Evolutionary conservation across 1,284 basidiomycete genomes (phyloP).

Genomic region (Melanopsichium pennsylvanicum): DNA sequence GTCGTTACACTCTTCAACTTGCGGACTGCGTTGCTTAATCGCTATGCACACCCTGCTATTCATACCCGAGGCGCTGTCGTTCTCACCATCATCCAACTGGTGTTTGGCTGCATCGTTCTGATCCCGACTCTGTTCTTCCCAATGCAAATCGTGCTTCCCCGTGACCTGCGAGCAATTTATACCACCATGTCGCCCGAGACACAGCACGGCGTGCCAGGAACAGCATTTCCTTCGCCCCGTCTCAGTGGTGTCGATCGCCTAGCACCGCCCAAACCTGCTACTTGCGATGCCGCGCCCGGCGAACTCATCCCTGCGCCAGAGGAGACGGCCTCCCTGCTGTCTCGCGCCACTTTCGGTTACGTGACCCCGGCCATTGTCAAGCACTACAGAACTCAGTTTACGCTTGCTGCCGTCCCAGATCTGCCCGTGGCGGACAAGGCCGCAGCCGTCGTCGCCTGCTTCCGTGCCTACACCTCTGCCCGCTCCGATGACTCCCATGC

Average conservation of each 20-base stretch:
- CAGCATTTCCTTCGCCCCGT: conserved; percentile 58
- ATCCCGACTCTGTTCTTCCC: conserved; percentile 56
- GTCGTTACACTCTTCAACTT: conserved; percentile 54
- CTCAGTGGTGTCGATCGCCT: conserved; percentile 13
- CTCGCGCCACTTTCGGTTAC: conserved; percentile 59
- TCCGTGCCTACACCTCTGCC: conserved; percentile 51
- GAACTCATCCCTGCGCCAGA: conserved; percentile 58
- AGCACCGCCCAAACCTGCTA: not conserved
- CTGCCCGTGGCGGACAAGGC: conserved; percentile 70
- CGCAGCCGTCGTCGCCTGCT: conserved; percentile 63
- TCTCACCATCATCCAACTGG: conserved; percentile 38
- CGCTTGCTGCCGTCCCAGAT: conserved; percentile 68
- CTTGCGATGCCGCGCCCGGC: conserved; percentile 5
- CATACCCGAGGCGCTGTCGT: conserved; percentile 22
- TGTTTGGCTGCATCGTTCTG: conserved; percentile 33
- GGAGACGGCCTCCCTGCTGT: conserved; percentile 56
- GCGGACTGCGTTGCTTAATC: conserved; percentile 47
- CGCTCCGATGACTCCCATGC: conserved; percentile 7
- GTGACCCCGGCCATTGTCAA: conserved; percentile 66
- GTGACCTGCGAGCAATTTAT: conserved; percentile 56
- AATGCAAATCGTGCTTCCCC: conserved; percentile 43
- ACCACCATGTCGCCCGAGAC: conserved; percentile 56
- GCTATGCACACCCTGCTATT: conserved; percentile 14
- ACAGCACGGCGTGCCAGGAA: conserved; percentile 49
- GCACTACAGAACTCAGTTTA: conserved; percentile 67